Percentiles rank a stretch among this genome's conserved stretches.
phyloP scores from a whole-genome alignment of 805 yeast genomes.

The Ogataea dorogensis region DNA sequence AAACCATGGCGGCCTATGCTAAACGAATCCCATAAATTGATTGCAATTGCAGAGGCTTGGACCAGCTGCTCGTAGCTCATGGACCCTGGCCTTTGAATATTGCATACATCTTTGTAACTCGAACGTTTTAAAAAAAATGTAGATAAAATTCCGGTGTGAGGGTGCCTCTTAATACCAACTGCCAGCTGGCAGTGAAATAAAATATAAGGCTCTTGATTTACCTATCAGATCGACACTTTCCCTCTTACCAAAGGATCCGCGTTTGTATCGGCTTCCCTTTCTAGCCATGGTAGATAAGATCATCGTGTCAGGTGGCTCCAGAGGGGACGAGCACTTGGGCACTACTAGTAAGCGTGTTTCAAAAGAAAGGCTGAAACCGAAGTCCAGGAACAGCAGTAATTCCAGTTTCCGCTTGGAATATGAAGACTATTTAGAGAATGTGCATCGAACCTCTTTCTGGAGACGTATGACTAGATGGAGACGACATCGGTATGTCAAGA shows the following conservation, averaged over 20 bases:
- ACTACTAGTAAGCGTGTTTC: slow-evolving; percentile 9
- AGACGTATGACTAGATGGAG: slow-evolving; percentile 16
- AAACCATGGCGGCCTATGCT: slow-evolving; percentile 40
- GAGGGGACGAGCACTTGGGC: slow-evolving; percentile 5
- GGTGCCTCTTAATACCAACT: slow-evolving; percentile 5
- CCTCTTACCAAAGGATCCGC: too few relatives aligned
- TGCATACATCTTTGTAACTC: slow-evolving; percentile 12
- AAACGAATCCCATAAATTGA: slow-evolving; percentile 55
- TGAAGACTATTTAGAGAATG: slow-evolving; percentile 9
- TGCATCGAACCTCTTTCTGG: slow-evolving; percentile 10
- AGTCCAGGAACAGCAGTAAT: slow-evolving; percentile 15
- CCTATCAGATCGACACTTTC: not conserved
- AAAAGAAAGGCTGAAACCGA: slow-evolving; percentile 14
- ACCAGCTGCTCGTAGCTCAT: slow-evolving; percentile 3
- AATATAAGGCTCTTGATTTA: not conserved
- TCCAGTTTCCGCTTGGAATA: slow-evolving; percentile 9
- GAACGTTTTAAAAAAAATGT: slow-evolving; percentile 1
- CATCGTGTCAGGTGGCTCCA: slow-evolving; percentile 2
- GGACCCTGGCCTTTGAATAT: slow-evolving; percentile 18
- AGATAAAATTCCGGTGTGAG: slow-evolving; percentile 9
- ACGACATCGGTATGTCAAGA: slow-evolving; percentile 14
- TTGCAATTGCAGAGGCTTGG: slow-evolving; percentile 19
- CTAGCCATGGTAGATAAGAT: slow-evolving; percentile 5
- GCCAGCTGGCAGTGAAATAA: slow-evolving; percentile 10
- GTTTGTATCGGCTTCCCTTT: too few relatives aligned